These are phyloP conservation scores for Citrullus mucosospermus DNA, from an alignment of 306 rosid genomes.

Conservation along the genomic window DNA sequence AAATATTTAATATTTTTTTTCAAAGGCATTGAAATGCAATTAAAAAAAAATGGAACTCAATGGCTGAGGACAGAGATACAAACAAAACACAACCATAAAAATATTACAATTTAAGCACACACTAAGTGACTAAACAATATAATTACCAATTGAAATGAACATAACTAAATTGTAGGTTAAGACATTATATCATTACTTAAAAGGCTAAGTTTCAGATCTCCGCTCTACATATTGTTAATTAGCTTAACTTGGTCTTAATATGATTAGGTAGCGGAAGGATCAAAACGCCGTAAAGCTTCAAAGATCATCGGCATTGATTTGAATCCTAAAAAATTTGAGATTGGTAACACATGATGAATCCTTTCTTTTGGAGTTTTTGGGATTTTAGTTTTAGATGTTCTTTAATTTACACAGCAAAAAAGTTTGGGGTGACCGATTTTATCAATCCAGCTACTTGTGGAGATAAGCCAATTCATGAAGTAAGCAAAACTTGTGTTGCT, in stretches of 20 bases:
- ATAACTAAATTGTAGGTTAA: too few relatives aligned
- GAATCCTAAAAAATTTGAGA: slow-evolving; percentile 37
- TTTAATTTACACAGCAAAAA: slow-evolving; percentile 24
- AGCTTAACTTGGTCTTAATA: neutral
- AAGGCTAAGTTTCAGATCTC: too few relatives aligned
- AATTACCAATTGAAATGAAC: neutral
- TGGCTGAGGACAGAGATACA: too few relatives aligned
- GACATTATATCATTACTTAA: too few relatives aligned
- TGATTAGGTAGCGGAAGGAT: slow-evolving; percentile 51
- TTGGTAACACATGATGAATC: slow-evolving; percentile 17
- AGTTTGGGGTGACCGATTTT: slow-evolving; percentile 50
- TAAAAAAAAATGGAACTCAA: too few relatives aligned
- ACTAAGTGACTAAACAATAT: too few relatives aligned
- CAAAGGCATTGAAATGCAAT: too few relatives aligned
- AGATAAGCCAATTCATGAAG: slow-evolving; percentile 47
- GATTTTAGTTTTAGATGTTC: neutral
- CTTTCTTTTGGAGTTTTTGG: neutral
- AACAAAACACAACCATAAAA: too few relatives aligned
- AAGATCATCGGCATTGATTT: slow-evolving; percentile 59
- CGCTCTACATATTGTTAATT: too few relatives aligned
- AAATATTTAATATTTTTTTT: too few relatives aligned
- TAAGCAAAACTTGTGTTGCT: neutral
- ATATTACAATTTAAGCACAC: too few relatives aligned
- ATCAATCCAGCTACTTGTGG: slow-evolving; percentile 33
- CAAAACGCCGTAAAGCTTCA: slow-evolving; percentile 46